Evolutionary conservation across 208 protist species (phyloP).

Genomic region (Angomonas ambiguus): DNA sequence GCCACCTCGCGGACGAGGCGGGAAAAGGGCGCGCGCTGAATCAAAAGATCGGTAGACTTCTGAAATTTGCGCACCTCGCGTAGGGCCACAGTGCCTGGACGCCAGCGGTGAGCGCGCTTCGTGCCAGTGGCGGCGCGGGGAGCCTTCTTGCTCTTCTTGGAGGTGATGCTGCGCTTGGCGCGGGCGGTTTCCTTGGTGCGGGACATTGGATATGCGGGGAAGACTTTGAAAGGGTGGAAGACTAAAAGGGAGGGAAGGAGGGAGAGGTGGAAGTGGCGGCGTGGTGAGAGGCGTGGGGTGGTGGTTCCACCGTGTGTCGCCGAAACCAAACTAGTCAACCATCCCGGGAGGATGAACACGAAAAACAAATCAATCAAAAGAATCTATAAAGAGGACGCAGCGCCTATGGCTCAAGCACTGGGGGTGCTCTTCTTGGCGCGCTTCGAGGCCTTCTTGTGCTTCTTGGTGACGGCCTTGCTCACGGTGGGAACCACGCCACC

Average conservation of each 20-base stretch:
- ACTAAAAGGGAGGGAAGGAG: too few species aligned
- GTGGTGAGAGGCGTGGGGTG: too few species aligned
- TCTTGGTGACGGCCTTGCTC: conserved; percentile 76
- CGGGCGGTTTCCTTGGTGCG: conserved; percentile 97
- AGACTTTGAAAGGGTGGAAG: too few species aligned
- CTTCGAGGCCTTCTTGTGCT: conserved; percentile 66
- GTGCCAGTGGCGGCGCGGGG: conserved; percentile 92
- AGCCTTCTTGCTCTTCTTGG: conserved; percentile 96
- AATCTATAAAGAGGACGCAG: background rate
- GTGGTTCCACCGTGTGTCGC: too few species aligned
- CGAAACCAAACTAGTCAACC: too few species aligned
- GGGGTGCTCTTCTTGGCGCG: conserved; percentile 31
- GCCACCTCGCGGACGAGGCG: too few species aligned
- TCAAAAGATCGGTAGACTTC: conserved; percentile 97
- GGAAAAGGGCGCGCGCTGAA: too few species aligned
- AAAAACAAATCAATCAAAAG: background rate
- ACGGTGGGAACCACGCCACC: conserved; percentile 80
- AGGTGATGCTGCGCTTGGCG: conserved; percentile 95
- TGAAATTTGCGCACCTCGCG: conserved; percentile 99
- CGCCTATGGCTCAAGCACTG: conserved; percentile 27
- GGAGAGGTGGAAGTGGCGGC: too few species aligned
- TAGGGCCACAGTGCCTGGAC: conserved; percentile 98
- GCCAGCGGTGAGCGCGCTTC: conserved; percentile 97
- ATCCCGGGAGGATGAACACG: too few species aligned
- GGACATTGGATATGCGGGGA: too few species aligned